Percentiles rank a stretch among this genome's conserved stretches.
These are phyloP conservation scores for Fraxinus pennsylvanica DNA, from an alignment of 257 asterid species.

Conservation along the genomic window DNA sequence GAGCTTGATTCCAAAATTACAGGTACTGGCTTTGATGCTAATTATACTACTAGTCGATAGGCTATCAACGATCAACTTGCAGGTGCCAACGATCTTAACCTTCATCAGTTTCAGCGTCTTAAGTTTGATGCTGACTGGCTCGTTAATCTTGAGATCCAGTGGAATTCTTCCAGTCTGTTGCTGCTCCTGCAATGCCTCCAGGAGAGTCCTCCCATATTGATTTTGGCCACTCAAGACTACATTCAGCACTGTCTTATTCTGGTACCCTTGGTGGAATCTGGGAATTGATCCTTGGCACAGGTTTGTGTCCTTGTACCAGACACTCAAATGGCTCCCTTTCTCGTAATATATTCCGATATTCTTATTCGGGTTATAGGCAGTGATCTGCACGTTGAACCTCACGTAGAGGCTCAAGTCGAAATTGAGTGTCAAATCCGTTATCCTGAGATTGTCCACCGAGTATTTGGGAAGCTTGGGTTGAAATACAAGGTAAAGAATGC, in stretches of 20 bases:
- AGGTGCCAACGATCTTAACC: slow-evolving; percentile 64
- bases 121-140: slow-evolving; percentile 72
- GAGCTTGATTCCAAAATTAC: slow-evolving; percentile 67
- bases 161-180: slow-evolving; percentile 83
- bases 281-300: slow-evolving; percentile 79
- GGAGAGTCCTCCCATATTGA: slow-evolving; percentile 66
- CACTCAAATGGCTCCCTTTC: slow-evolving; percentile 75
- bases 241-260: slow-evolving; percentile 58
- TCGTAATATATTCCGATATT: slow-evolving; percentile 89
- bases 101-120: slow-evolving; percentile 69
- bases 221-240: slow-evolving; percentile 64
- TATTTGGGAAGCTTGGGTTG: slow-evolving; percentile 79
- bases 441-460: slow-evolving; percentile 78
- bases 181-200: slow-evolving; percentile 79
- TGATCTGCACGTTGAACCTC: slow-evolving; percentile 69
- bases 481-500: slow-evolving; percentile 63
- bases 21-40: slow-evolving; percentile 69
- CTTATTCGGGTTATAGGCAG: slow-evolving; percentile 72
- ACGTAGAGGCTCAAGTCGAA: slow-evolving; percentile 74
- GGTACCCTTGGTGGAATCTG: slow-evolving; percentile 81
- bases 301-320: slow-evolving; percentile 72
- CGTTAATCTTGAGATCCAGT: slow-evolving; percentile 72
- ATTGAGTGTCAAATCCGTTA: slow-evolving; percentile 69
- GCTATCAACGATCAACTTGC: slow-evolving; percentile 75
- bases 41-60: slow-evolving; percentile 63